Evolutionary conservation across 2,329 filamentous ascomycete genomes (phyloP).

Genomic region (Coniella vitis): DNA sequence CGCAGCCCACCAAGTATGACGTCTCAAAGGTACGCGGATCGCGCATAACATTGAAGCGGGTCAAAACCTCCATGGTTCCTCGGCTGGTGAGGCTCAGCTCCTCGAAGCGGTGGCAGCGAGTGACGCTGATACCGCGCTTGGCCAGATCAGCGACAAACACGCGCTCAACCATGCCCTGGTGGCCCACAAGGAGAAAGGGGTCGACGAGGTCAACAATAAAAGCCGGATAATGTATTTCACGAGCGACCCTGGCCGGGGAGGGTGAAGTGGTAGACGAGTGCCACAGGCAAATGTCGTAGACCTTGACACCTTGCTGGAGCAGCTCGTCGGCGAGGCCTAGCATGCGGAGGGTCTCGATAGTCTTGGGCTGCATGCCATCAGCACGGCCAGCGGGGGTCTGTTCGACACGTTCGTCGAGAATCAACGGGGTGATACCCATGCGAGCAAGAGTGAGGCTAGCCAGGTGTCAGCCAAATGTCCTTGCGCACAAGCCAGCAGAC

Average conservation of each 20-base stretch:
- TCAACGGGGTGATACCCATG: slow-evolving; percentile 57
- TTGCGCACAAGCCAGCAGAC: not conserved
- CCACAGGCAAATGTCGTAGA: slow-evolving; percentile 51
- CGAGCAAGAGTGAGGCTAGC: slow-evolving; percentile 14
- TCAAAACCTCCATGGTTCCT: slow-evolving; percentile 34
- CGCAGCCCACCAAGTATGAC: slow-evolving; percentile 13
- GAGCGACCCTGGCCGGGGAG: slow-evolving; percentile 43
- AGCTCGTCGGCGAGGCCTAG: slow-evolving; percentile 58
- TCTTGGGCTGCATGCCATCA: slow-evolving; percentile 66
- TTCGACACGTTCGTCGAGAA: slow-evolving; percentile 63
- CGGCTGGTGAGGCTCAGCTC: slow-evolving; percentile 27
- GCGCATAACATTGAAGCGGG: slow-evolving; percentile 30
- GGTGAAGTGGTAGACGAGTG: not conserved
- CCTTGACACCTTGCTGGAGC: slow-evolving; percentile 53
- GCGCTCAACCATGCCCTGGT: slow-evolving; percentile 56
- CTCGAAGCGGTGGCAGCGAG: slow-evolving; percentile 26
- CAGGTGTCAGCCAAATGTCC: not conserved
- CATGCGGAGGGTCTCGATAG: slow-evolving; percentile 64
- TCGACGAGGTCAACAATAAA: slow-evolving; percentile 28
- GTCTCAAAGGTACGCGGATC: slow-evolving; percentile 20
- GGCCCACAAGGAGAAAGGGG: slow-evolving; percentile 30
- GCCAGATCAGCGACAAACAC: slow-evolving; percentile 47
- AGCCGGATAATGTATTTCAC: slow-evolving; percentile 17
- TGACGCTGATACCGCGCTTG: slow-evolving; percentile 41
- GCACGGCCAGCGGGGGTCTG: slow-evolving; percentile 61